Evolutionary conservation across 2,329 filamentous ascomycete species (phyloP).

Genomic region (Colletotrichum sp.): DNA sequence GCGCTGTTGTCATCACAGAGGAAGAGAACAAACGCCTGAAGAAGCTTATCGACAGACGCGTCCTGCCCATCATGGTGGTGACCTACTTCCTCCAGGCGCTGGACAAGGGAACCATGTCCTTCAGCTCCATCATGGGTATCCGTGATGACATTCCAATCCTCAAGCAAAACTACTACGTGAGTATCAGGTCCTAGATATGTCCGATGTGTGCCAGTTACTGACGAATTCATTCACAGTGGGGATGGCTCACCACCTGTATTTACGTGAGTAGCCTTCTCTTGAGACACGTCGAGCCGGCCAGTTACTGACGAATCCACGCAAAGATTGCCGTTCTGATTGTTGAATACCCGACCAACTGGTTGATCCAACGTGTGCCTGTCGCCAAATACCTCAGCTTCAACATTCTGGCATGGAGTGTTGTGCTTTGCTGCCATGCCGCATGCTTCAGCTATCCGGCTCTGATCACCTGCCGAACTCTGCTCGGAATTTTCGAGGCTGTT

Average conservation of each 20-base stretch:
- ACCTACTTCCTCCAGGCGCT: slow-evolving; percentile 50
- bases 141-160: slow-evolving; percentile 17
- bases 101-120: slow-evolving; percentile 31
- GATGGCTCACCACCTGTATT: slow-evolving; percentile 38
- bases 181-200: slow-evolving; percentile 8
- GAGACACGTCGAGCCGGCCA: background rate
- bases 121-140: slow-evolving; percentile 29
- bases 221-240: slow-evolving; percentile 35
- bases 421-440: background rate
- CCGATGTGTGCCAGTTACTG: slow-evolving; percentile 28
- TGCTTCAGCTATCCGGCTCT: slow-evolving; percentile 39
- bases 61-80: slow-evolving; percentile 56
- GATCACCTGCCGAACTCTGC: slow-evolving; percentile 43
- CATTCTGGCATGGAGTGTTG: slow-evolving; percentile 45
- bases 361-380: slow-evolving; percentile 41
- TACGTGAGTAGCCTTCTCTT: slow-evolving; percentile 32
- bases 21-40: slow-evolving; percentile 54
- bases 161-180: background rate
- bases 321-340: slow-evolving; percentile 38
- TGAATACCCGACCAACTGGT: slow-evolving; percentile 43
- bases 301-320: background rate
- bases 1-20: slow-evolving; percentile 47
- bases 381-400: slow-evolving; percentile 40
- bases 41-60: slow-evolving; percentile 52
- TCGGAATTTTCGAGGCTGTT: slow-evolving; percentile 49